Evolutionary conservation across 2,329 filamentous ascomycete species (phyloP), one percentile per base, ranked within the genome.

Genomic region (Diaporthe humulicola): DNA sequence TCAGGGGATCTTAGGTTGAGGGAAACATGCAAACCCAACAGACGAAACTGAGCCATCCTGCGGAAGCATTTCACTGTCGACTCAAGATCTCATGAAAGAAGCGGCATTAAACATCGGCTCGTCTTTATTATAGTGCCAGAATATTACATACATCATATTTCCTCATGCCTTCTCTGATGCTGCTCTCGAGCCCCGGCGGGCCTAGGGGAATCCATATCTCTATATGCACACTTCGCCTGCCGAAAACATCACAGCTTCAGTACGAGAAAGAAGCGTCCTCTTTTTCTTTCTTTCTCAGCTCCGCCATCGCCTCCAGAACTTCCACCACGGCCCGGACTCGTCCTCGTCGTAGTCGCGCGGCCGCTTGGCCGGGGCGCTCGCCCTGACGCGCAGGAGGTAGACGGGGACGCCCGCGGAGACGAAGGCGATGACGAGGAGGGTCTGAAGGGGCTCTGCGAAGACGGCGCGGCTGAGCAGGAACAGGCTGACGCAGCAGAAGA

Each of bases 401-500:
- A 98, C 91, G 0, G 95, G 94, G 50, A 98, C 87, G 1, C 97
- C 97, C 0, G 92, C 93, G 6, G 93, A 87, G 75, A 98, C 94
- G 80, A 98, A 99, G 0, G 87, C 92, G 8, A 98, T 87, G 10
- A 99, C 97, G 30, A 96, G 91, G 33, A 98, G 82, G 0, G 96
- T 98, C 87, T 99, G 96, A 70, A 98, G 79, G 6, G 97, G 97
- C 84, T 98, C 93, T 42, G 95, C 94, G 81, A 99, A 97, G 19
- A 98, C 92, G 4, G 96, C 95, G 69, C 97, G 89, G 81, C 92
- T 96, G 56, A 99, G 90, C 77, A 99, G 84, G 82, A 99, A 99
- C 77, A 99, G 84, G 82, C 95, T 98, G 52, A 99, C 97, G 81
- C 97, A 99, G 89, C 97, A 99, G 83, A 99, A 99, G 73, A 98